Evolutionary conservation across 176 grass and related monocot species (phyloP), one percentile per base, ranked within the genome.

Genomic region (Alopecurus myosuroides): DNA sequence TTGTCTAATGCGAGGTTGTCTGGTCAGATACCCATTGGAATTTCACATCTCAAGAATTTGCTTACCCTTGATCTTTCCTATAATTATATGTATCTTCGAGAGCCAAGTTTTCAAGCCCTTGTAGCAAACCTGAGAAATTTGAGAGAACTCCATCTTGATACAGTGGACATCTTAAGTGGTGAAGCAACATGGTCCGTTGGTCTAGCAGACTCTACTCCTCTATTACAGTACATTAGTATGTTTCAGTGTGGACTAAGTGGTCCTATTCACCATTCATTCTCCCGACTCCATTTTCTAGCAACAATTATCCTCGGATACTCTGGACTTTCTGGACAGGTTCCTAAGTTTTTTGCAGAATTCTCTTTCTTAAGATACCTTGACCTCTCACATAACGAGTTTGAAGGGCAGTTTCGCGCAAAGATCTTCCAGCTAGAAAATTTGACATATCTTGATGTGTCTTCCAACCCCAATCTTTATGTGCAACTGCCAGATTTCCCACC

Each of bases 111-210:
- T 26, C 31, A 55, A 22, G 51, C 14, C 0, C 11, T 86, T 3
- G 13, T 90, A 22, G 40, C 53, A 65, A 84, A 86, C 31, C 58
- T 86, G 30, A 86, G 46, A 56, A 84, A 79, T 80, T 28, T 86
- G 15, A 90, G 26, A 4, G 66, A 60, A 22, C 88, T 86, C 30
- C 10, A 67, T 63, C 74, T 90, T 14, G 44, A 80, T 67, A 0
- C 0, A 0, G 37, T 86, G 14, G 20, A 11, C 40, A 49, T 90
- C 12, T 30, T 4, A 0, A 20, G 12, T 6, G 4, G 5, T 5
- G 75, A 18, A 42, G 1, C 25, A 23, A 81, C 14, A 15, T 90
- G 88, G 88, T 86, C 78, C 8, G 2, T 0, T n/a, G 30, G 53
- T 34, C 49, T 82, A 35, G 62, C 88, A 10, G 1, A 63, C 7